These are phyloP conservation scores for Blastocystis sp. DNA, from an alignment of 352 stramenopile genomes.

Conservation along the genomic window DNA sequence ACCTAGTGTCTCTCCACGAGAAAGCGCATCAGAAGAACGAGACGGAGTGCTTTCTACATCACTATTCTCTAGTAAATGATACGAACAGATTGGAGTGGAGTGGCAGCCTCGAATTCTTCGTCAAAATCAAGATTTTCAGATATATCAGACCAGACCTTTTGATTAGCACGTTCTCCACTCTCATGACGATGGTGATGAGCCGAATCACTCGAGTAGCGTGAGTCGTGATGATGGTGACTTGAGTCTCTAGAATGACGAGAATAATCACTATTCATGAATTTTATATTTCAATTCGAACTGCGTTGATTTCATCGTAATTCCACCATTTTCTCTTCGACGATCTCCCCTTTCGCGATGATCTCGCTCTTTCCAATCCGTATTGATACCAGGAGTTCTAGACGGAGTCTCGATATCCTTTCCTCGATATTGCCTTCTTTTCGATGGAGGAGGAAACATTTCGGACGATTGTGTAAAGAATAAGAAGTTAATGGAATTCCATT, in stretches of 20 bases:
- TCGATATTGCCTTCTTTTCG: background rate
- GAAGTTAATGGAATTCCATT: background rate
- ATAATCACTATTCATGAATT: background rate
- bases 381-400: background rate
- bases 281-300: background rate
- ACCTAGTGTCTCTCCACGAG: background rate
- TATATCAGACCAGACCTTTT: background rate
- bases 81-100: constrained; percentile 31
- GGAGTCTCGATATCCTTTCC: background rate
- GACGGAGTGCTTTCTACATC: background rate
- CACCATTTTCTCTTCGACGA: background rate
- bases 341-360: background rate
- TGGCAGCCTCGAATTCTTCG: constrained; percentile 39
- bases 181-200: background rate
- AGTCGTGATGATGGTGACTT: background rate
- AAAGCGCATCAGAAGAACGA: background rate
- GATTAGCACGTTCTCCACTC: background rate
- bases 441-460: constrained; percentile 48
- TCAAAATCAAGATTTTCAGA: background rate
- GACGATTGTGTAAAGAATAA: background rate
- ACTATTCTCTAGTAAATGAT: background rate
- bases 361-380: background rate
- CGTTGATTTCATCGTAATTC: background rate
- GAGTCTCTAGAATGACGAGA: background rate
- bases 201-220: background rate